Evolutionary conservation across 495 filamentous ascomycete genomes (phyloP), one percentile per base, ranked within the genome.

Genomic region (Aspergillus wentii): DNA sequence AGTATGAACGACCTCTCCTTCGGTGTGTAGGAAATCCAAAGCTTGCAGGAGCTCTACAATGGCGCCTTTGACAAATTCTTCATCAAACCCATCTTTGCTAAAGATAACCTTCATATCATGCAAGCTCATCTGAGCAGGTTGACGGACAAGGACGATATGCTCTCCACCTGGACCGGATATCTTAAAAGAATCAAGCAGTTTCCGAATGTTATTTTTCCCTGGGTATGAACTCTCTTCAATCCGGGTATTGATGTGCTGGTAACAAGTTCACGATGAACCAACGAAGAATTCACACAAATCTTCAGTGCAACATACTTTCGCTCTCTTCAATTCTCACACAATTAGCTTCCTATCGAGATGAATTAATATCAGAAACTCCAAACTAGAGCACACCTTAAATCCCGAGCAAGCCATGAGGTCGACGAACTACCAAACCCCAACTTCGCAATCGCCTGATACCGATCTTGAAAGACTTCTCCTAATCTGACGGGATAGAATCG

Each of bases 391-490:
- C 54, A 61, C 62, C 40, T 54, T 28, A 76, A 46, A 50, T 75
- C 71, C 17, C 63, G 57, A 25, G 61, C 65, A 11, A 77, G 55
- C 72, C 71, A 76, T 15, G 63, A 71, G 2, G 74, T 78, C 8
- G 74, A 77, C 17, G 48, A 59, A 10, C 64, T 46, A 23, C 74
- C 72, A 48, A 61, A 78, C 13, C 75, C 72, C 21, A 77, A 61
- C 52, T 79, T 79, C 22, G 66, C 64, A n/a, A 76, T 36, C 34
- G 71, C 52, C 49, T 76, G 66, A 47, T 76, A 79, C 29, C 61
- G 63, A 17, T 58, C 57, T 35, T 58, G 38, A 35, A 72, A 54
- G 17, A 72, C 38, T 35, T 76, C 62, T 28, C 71, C 71, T 27
- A 76, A 63, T 39, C 49, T 51, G 31, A 68, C 69, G 6, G 72